Evolutionary conservation across 1,284 basidiomycete genomes (phyloP).

Genomic region (Leccinum subrobustum): DNA sequence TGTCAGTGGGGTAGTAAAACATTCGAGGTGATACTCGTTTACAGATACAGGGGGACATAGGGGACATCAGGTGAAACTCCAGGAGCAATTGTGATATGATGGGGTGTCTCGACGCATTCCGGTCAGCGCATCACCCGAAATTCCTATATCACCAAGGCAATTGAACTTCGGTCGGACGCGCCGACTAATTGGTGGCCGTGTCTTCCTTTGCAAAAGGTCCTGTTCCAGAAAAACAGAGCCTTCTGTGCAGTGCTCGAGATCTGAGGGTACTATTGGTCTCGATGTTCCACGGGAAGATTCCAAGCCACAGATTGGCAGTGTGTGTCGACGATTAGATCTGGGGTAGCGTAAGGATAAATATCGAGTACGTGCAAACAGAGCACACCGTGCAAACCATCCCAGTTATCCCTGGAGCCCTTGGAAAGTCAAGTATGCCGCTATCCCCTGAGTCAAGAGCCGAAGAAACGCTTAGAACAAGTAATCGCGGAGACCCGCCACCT

Average conservation of each 20-base stretch:
- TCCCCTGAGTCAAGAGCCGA: not conserved
- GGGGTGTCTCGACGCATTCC: too few species aligned
- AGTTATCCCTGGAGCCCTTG: not conserved
- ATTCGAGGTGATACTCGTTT: too few species aligned
- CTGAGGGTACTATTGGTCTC: not conserved
- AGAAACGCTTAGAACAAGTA: not conserved
- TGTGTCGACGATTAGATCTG: too few species aligned
- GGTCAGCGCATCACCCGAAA: not conserved
- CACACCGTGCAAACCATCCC: too few species aligned
- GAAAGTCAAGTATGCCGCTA: not conserved
- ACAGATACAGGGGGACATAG: not conserved
- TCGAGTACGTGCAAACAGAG: not conserved
- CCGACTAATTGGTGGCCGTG: not conserved
- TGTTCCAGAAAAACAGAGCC: not conserved
- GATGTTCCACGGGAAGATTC: conserved; percentile 3
- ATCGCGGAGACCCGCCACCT: not conserved
- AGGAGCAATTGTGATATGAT: not conserved
- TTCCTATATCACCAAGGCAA: not conserved
- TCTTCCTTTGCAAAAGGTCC: too few species aligned
- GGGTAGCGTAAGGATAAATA: too few species aligned
- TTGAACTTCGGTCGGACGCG: not conserved
- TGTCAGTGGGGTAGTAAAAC: too few species aligned
- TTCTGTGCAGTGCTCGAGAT: not conserved
- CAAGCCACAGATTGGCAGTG: not conserved
- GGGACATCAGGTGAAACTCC: not conserved